phyloP scores from a whole-genome alignment of 1,139 yeast species.

The Pichia sorboxylosa region DNA sequence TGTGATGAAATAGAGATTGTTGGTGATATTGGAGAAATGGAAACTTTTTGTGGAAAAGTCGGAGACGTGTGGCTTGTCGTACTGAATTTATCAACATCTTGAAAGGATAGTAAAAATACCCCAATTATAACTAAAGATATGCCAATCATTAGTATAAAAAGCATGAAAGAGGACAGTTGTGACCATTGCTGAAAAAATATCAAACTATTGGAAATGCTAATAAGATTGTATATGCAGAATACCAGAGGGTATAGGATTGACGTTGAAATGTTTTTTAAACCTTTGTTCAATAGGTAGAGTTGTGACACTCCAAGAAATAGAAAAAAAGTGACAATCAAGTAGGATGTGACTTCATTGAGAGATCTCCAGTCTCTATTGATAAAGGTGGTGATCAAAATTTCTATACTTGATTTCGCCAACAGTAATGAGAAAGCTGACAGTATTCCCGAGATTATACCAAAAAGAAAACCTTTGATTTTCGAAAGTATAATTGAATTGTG shows the following conservation, averaged over 20 bases:
- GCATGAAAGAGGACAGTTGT: slow-evolving; percentile 28
- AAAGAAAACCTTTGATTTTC: slow-evolving; percentile 38
- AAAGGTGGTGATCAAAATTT: slow-evolving; percentile 43
- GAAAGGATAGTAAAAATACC: slow-evolving; percentile 42
- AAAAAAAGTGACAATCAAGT: slow-evolving; percentile 47
- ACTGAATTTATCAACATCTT: slow-evolving; percentile 11
- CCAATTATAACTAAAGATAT: slow-evolving; percentile 38
- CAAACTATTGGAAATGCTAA: slow-evolving; percentile 64
- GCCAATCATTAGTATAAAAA: slow-evolving; percentile 39
- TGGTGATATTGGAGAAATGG: no score
- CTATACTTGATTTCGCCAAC: slow-evolving; percentile 76
- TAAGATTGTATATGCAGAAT: slow-evolving; percentile 70
- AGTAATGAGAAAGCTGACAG: slow-evolving; percentile 78
- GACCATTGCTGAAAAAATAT: slow-evolving; percentile 47
- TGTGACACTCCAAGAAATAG: slow-evolving; percentile 64
- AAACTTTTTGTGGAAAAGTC: no score
- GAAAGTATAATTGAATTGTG: slow-evolving; percentile 17
- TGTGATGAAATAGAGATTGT: no score
- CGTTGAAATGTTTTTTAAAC: slow-evolving; percentile 62
- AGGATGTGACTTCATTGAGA: slow-evolving; percentile 26
- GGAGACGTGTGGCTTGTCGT: no score
- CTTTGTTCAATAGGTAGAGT: slow-evolving; percentile 62
- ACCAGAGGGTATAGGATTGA: slow-evolving; percentile 75
- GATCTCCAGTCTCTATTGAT: slow-evolving; percentile 20
- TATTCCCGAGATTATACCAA: slow-evolving; percentile 65